Evolutionary conservation across 148 eudicot species (phyloP).

Genomic region (Chenopodium suecicum): DNA sequence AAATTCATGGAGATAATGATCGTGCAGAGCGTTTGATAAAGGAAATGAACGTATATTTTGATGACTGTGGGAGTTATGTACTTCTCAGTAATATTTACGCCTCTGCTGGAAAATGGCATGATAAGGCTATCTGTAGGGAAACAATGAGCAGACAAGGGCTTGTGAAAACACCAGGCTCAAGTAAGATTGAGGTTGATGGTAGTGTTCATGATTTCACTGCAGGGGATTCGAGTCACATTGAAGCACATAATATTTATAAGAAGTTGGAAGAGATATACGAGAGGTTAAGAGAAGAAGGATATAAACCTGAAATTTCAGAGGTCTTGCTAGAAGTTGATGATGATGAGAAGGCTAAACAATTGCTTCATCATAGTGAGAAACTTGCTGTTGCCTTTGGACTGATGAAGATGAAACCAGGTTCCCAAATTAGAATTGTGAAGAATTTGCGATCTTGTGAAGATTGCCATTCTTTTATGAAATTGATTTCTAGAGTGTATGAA

Average conservation of each 20-base stretch:
- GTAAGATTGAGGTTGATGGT: constrained; percentile 46
- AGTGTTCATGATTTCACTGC: constrained; percentile 41
- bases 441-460: constrained; percentile 50
- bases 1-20: constrained; percentile 44
- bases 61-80: constrained; percentile 37
- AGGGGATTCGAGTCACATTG: constrained; percentile 40
- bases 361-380: constrained; percentile 56
- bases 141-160: constrained; percentile 39
- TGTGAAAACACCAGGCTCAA: constrained; percentile 44
- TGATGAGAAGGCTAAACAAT: constrained; percentile 47
- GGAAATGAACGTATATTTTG: constrained; percentile 29
- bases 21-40: constrained; percentile 43
- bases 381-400: constrained; percentile 51
- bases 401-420: constrained; percentile 35
- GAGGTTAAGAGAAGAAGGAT: constrained; percentile 38
- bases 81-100: constrained; percentile 48
- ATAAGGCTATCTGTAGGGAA: constrained; percentile 39
- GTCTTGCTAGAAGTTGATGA: constrained; percentile 48
- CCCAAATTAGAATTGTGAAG: constrained; percentile 45
- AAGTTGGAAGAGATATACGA: constrained; percentile 41
- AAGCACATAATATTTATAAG: constrained; percentile 32
- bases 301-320: constrained; percentile 40
- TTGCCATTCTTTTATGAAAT: constrained; percentile 51
- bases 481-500: constrained; percentile 33
- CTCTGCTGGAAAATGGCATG: constrained; percentile 44